Conservation (phyloP, 2,329 filamentous ascomycete species). For the Fusarium sp. region DNA sequence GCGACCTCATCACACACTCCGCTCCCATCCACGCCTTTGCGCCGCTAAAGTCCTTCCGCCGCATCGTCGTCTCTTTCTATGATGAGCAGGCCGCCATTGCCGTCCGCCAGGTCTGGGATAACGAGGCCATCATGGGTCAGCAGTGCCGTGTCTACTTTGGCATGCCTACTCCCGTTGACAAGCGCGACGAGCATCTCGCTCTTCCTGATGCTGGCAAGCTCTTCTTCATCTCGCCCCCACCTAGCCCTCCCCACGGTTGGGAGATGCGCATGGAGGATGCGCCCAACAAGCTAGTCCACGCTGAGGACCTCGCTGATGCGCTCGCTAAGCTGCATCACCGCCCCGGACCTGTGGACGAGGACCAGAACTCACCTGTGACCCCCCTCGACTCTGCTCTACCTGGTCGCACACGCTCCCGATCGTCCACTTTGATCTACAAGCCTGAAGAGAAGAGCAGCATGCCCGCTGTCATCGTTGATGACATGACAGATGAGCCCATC, state of each 20-base stretch:
- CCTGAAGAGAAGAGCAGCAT: constrained; percentile 68
- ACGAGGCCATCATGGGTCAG: constrained; percentile 78
- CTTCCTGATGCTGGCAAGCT: constrained; percentile 77
- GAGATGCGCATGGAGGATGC: constrained; percentile 75
- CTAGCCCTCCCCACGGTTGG: constrained; percentile 76
- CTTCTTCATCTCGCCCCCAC: constrained; percentile 79
- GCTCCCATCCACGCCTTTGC: constrained; percentile 82
- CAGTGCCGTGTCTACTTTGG: constrained; percentile 77
- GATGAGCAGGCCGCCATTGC: constrained; percentile 75
- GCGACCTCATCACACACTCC: constrained; percentile 75
- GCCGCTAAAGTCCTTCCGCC: constrained; percentile 83
- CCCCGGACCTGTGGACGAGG: constrained; percentile 55
- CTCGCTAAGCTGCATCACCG: constrained; percentile 71
- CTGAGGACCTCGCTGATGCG: constrained; percentile 75
- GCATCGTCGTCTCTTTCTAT: constrained; percentile 84
- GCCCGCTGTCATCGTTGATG: constrained; percentile 75
- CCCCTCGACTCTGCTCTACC: constrained; percentile 48
- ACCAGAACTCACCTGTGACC: constrained; percentile 49
- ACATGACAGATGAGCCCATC: constrained; percentile 70
- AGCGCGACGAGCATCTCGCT: constrained; percentile 69
- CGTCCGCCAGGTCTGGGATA: constrained; percentile 79
- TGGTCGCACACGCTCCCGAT: constrained; percentile 64
- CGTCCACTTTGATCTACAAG: constrained; percentile 75
- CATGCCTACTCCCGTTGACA: constrained; percentile 68
- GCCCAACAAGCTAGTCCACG: constrained; percentile 76